phyloP scores from a whole-genome alignment of 2,329 filamentous ascomycete species.

The Nigrospora osmanthi region DNA sequence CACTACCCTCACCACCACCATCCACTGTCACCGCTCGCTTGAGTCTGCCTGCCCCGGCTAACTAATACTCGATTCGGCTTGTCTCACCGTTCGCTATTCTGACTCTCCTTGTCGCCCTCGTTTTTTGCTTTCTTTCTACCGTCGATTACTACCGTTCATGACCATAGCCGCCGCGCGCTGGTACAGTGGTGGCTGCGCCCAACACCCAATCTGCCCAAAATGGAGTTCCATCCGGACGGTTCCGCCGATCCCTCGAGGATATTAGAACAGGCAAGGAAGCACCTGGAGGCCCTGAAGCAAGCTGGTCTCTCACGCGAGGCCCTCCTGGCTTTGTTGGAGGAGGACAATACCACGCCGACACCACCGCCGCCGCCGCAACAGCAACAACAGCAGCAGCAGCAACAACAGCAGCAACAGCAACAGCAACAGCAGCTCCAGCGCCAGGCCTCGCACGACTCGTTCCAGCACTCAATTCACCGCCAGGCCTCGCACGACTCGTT shows the following conservation, averaged over 20 bases:
- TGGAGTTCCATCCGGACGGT: background rate
- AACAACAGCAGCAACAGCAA: slow-evolving; percentile 4
- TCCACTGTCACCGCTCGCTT: background rate
- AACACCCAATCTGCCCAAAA: background rate
- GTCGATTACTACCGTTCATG: background rate
- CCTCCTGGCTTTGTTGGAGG: slow-evolving; percentile 18
- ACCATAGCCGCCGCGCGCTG: background rate
- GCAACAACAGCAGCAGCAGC: slow-evolving; percentile 3
- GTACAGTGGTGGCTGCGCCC: background rate
- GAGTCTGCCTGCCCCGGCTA: background rate
- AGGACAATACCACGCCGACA: slow-evolving; percentile 7
- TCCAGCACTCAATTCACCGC: background rate
- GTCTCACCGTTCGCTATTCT: slow-evolving; percentile 1
- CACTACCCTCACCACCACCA: background rate
- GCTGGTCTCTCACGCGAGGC: slow-evolving; percentile 22
- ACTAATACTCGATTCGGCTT: slow-evolving; percentile 2
- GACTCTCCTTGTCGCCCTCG: background rate
- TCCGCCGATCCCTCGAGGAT: slow-evolving; percentile 6
- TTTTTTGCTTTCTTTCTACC: background rate
- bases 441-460: background rate
- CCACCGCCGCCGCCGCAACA: slow-evolving; percentile 6
- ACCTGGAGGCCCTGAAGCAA: slow-evolving; percentile 23
- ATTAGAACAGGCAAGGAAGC: slow-evolving; percentile 20
- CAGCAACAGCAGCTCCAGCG: background rate
- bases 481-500: background rate